Evolutionary conservation across 2,329 filamentous ascomycete genomes (phyloP).

Genomic region (Penicillium sp.): DNA sequence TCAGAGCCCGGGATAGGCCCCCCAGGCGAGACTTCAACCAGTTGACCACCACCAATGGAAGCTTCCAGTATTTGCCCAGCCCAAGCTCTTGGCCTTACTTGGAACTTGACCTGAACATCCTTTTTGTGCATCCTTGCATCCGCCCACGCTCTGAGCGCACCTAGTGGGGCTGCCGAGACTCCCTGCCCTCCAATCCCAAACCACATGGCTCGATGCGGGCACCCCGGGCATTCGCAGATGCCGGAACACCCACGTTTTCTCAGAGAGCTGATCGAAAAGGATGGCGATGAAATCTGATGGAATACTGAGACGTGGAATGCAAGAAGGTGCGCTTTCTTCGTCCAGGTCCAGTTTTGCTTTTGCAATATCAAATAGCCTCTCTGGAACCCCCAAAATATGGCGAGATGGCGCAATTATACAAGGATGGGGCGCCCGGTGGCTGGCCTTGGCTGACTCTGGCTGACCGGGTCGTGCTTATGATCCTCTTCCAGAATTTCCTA

Average conservation of each 20-base stretch:
- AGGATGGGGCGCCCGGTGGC: constrained; percentile 1
- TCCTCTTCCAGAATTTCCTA: neutral
- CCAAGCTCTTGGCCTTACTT: neutral
- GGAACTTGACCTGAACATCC: neutral
- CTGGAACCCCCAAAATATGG: neutral
- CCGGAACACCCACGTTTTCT: neutral
- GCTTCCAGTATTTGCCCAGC: neutral
- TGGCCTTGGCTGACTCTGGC: constrained; percentile 1
- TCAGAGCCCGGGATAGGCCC: neutral
- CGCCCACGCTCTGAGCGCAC: constrained; percentile 5
- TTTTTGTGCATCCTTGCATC: neutral
- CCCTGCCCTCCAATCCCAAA: neutral
- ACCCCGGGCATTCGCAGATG: neutral
- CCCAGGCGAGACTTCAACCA: neutral
- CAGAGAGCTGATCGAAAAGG: neutral
- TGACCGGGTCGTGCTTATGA: neutral
- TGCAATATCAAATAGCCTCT: neutral
- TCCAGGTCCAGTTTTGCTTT: neutral
- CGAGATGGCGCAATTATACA: constrained; percentile 1
- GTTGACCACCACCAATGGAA: neutral
- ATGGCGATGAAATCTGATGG: neutral
- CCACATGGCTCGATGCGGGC: constrained; percentile 2
- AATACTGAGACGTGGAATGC: too few species aligned
- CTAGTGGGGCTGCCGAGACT: neutral
- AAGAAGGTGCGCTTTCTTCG: neutral